A percentile compares a stretch with the other conserved stretches of the same genome.
Evolutionary conservation across 129 eudicot species (phyloP).

Genomic region (Ambrosia trifida): DNA sequence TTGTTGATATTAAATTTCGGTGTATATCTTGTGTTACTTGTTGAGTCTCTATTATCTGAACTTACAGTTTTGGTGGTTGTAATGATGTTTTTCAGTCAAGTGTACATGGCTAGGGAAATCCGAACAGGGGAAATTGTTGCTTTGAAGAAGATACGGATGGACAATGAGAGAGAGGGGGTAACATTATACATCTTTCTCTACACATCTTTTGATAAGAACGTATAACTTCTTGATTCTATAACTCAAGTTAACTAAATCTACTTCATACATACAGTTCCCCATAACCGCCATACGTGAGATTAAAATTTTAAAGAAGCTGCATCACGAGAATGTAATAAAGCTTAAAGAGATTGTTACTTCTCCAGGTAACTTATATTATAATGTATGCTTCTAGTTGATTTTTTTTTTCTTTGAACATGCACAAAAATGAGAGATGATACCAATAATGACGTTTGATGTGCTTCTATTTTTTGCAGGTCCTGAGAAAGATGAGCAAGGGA

Average conservation of each 20-base stretch:
- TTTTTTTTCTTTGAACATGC: background rate
- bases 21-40: background rate
- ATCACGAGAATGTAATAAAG: slow-evolving; percentile 83
- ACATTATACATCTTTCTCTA: background rate
- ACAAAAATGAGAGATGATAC: background rate
- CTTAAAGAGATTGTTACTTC: slow-evolving; percentile 95
- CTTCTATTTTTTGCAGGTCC: slow-evolving; percentile 46
- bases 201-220: background rate
- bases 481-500: slow-evolving; percentile 68
- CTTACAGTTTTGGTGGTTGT: slow-evolving; percentile 11
- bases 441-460: background rate
- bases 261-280: slow-evolving; percentile 58
- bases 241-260: background rate
- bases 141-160: slow-evolving; percentile 89
- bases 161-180: slow-evolving; percentile 97
- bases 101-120: slow-evolving; percentile 87
- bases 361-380: slow-evolving; percentile 48
- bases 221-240: slow-evolving; percentile 1
- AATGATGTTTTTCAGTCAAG: slow-evolving; percentile 59
- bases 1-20: background rate
- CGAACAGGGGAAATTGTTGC: slow-evolving; percentile 91
- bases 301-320: slow-evolving; percentile 80
- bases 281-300: slow-evolving; percentile 94
- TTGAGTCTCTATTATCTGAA: background rate
- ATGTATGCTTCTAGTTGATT: background rate